Base-by-base conservation (phyloP, 495 filamentous ascomycete species). In the Trichoderma gamsii region DNA sequence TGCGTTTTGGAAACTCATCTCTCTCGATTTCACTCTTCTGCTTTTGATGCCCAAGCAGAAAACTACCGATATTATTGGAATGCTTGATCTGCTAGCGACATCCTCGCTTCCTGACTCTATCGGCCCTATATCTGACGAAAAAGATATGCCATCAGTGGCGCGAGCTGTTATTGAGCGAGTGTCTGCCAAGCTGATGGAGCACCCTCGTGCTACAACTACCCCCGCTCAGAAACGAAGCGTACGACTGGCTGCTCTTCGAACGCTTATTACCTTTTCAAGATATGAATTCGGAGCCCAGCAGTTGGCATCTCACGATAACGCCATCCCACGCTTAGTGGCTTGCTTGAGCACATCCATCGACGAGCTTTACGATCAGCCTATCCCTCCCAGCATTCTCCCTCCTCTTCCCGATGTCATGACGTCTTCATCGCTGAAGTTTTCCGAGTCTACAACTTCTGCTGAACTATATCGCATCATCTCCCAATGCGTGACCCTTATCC, bases 31-130 rank as follows among this genome's bases (percentile, higher is more conserved):
- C 65, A 75, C 82, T 21, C 73, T 81, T 61, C 65, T 78, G 52
- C 76, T 81, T 66, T 74, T 84, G 3, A 79, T 74, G 18, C 76
- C 77, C 18, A 83, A 80, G 61, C 80, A 82, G 46, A 77, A 79
- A 1, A 73, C 79, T n/a, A 69, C 72, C 7, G 79, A 82, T 44
- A 82, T 79, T 69, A 65, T 79, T 12, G 74, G 71, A 8, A 78
- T 77, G 66, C 67, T 84, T 35, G 70, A 71, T 15, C 70, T 82
- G 70, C 65, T 84, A 15, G 74, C 74, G 32, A 79, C 81, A 0
- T 82, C 81, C 21, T 75, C 78, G 0, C 72, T 81, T 3, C 77
- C 77, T 8, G 71, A 73, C 9, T 81, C 75, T 32, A 76, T 84
- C 13, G 81, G 81, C 0, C 81, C 81, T 16, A 78, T 83, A 49